Conservation (phyloP, 495 filamentous ascomycete species). For the Trichoderma parareesei region DNA sequence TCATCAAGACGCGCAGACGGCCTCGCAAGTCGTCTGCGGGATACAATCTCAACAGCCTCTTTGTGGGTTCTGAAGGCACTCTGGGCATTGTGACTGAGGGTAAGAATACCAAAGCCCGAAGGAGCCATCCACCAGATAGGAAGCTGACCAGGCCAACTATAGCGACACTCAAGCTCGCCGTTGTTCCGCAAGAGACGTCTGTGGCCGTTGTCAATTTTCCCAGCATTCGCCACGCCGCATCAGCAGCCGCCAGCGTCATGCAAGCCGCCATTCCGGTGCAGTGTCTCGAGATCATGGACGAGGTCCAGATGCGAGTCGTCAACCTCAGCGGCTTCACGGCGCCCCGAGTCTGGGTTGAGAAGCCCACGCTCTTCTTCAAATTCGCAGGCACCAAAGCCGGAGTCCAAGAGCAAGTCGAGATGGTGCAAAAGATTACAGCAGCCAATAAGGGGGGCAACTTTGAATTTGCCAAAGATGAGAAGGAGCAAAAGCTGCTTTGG, state of each 20-base stretch:
- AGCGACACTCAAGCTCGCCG: constrained; percentile 63
- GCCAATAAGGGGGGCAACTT: constrained; percentile 56
- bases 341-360: constrained; percentile 61
- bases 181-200: constrained; percentile 61
- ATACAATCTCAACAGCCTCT: constrained; percentile 70
- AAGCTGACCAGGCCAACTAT: background rate
- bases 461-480: constrained; percentile 59
- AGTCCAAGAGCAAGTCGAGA: constrained; percentile 58
- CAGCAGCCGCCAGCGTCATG: constrained; percentile 61
- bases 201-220: constrained; percentile 74
- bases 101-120: background rate
- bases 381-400: constrained; percentile 64
- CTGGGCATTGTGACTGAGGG: constrained; percentile 66
- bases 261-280: constrained; percentile 65
- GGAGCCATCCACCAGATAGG: background rate
- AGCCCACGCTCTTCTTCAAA: constrained; percentile 78
- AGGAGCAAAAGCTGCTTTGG: constrained; percentile 67
- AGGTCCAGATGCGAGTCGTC: constrained; percentile 72
- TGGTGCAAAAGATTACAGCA: constrained; percentile 58
- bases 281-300: constrained; percentile 75
- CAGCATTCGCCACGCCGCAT: constrained; percentile 62
- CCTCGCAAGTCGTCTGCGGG: constrained; percentile 74
- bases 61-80: constrained; percentile 73
- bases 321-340: constrained; percentile 63
- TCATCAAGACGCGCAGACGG: constrained; percentile 67